Conservation (phyloP, 192 early-diverging fungal genomes). For the Mortierella antarctica region DNA sequence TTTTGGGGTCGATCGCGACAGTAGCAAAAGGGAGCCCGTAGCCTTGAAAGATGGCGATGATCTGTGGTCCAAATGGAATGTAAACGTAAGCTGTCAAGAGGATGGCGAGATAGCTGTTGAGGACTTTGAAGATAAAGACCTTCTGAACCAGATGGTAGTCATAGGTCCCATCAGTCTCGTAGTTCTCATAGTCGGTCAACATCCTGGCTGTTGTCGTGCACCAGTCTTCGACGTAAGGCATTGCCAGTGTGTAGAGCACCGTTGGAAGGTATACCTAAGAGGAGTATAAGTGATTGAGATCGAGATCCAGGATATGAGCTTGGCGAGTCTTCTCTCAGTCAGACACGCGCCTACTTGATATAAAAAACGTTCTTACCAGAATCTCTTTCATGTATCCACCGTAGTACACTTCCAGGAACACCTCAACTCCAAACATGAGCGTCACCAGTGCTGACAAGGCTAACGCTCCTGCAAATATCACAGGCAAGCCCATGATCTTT, state of each 20-base stretch:
- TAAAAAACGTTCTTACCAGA: conserved; percentile 52
- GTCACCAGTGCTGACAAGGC: conserved; percentile 70
- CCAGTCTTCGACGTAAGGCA: conserved; percentile 75
- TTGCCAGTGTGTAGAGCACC: conserved; percentile 75
- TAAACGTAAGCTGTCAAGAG: conserved; percentile 90
- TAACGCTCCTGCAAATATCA: conserved; percentile 69
- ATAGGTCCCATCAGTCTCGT: conserved; percentile 75
- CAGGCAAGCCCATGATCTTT: conserved; percentile 64
- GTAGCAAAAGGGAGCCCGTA: conserved; percentile 51
- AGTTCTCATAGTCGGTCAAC: conserved; percentile 89
- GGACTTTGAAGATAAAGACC: conserved; percentile 87
- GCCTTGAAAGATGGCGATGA: conserved; percentile 65
- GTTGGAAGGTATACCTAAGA: conserved; percentile 76
- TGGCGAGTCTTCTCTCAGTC: not conserved
- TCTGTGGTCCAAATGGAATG: conserved; percentile 81
- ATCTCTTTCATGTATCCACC: conserved; percentile 75
- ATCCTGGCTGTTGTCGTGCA: conserved; percentile 70
- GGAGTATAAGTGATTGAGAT: not conserved
- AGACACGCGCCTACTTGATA: not conserved
- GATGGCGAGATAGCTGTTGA: conserved; percentile 85
- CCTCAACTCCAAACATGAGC: conserved; percentile 78
- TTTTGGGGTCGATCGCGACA: conserved; percentile 63
- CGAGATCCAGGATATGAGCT: not conserved
- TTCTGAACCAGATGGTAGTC: conserved; percentile 81
- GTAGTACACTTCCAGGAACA: conserved; percentile 85